Conservation (phyloP, 192 early-diverging fungal species). For the Phycomyces nitens region DNA sequence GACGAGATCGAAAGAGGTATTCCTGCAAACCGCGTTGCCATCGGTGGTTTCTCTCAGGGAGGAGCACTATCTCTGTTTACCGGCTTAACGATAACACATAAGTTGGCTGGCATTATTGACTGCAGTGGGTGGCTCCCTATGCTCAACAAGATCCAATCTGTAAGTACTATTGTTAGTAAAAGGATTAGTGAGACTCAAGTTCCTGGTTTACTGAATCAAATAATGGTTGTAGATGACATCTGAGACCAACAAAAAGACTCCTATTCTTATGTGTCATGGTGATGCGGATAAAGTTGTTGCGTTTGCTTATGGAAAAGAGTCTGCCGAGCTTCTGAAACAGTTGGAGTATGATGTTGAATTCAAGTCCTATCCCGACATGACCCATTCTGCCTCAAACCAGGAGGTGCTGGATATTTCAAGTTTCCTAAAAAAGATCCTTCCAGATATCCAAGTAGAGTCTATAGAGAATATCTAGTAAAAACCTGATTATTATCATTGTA, state of each 20-base stretch:
- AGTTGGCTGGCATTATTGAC: constrained; percentile 64
- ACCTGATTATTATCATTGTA: too few species aligned
- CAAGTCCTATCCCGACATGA: constrained; percentile 77
- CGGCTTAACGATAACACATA: constrained; percentile 63
- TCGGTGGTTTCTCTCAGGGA: constrained; percentile 94
- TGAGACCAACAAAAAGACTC: constrained; percentile 64
- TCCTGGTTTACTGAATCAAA: too few species aligned
- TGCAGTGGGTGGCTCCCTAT: constrained; percentile 84
- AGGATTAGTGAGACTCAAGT: too few species aligned
- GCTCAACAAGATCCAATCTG: constrained; percentile 40
- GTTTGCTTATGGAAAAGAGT: constrained; percentile 68
- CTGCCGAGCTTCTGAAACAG: constrained; percentile 55
- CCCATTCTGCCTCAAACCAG: constrained; percentile 63
- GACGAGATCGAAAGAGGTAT: constrained; percentile 78
- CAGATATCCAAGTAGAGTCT: too few species aligned
- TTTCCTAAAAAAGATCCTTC: constrained; percentile 55
- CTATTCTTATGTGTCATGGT: constrained; percentile 86
- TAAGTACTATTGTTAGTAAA: too few species aligned
- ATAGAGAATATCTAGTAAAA: too few species aligned
- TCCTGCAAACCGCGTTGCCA: constrained; percentile 74
- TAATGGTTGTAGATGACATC: constrained; percentile 47
- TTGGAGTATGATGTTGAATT: constrained; percentile 65
- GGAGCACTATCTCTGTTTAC: constrained; percentile 69
- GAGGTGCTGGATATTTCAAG: constrained; percentile 68
- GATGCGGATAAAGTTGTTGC: constrained; percentile 66